A percentile compares a stretch with the other conserved stretches of the same genome.
phyloP scores from a whole-genome alignment of 495 filamentous ascomycete species.

The Daldinia loculata region DNA sequence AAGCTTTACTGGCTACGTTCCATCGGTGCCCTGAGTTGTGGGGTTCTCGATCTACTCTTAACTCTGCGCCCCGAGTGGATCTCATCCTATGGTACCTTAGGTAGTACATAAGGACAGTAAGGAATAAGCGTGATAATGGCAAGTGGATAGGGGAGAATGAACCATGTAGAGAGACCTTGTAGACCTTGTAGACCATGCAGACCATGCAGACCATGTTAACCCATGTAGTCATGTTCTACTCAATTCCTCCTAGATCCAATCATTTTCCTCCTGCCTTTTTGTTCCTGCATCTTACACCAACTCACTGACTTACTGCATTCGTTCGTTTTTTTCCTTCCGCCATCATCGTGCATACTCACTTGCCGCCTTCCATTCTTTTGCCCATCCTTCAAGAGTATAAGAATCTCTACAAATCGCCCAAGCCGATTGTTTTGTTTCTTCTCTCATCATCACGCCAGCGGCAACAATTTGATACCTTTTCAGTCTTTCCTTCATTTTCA shows the following conservation, averaged over 20 bases:
- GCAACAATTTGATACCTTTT: conserved; percentile 38
- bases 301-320: conserved; percentile 29
- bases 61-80: conserved; percentile 35
- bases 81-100: conserved; percentile 8
- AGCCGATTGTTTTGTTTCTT: conserved; percentile 43
- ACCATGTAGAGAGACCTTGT: not conserved
- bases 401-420: conserved; percentile 36
- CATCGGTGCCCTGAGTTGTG: conserved; percentile 33
- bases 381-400: conserved; percentile 44
- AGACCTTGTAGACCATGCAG: not conserved
- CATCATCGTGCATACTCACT: conserved; percentile 39
- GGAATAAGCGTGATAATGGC: not conserved
- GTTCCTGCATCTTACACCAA: conserved; percentile 42
- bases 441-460: conserved; percentile 38
- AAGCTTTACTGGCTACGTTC: conserved; percentile 47
- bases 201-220: not conserved
- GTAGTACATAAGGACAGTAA: no score
- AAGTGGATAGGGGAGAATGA: conserved; percentile 3
- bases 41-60: conserved; percentile 37
- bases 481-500: conserved; percentile 45
- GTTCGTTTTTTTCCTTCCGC: conserved; percentile 25
- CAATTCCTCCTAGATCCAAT: conserved; percentile 44
- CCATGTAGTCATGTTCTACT: conserved; percentile 33
- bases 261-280: conserved; percentile 33
- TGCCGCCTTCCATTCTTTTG: conserved; percentile 37